Conservation (phyloP, 2,329 filamentous ascomycete genomes). For the Leptographium flavum region DNA sequence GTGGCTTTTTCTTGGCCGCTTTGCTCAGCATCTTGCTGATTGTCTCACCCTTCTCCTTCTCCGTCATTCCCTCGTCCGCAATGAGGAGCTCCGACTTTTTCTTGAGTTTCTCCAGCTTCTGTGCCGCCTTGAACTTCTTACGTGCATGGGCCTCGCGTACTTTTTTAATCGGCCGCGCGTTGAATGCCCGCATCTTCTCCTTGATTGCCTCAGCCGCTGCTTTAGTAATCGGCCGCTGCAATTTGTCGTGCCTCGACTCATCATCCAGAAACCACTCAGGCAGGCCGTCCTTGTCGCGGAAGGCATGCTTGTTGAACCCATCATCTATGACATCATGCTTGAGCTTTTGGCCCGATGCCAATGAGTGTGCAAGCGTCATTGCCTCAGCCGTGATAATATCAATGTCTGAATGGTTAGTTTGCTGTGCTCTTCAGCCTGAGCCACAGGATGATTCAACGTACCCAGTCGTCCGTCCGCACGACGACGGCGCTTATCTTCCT, state of each 20-base stretch:
- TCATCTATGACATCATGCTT: constrained; percentile 75
- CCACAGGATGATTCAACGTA: constrained; percentile 16
- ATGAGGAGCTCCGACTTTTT: constrained; percentile 90
- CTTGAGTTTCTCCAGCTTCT: constrained; percentile 82
- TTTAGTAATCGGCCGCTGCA: constrained; percentile 79
- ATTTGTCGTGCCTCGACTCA: constrained; percentile 68
- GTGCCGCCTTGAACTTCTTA: constrained; percentile 92
- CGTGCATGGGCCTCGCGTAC: constrained; percentile 90
- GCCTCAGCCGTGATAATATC: constrained; percentile 99
- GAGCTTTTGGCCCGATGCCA: constrained; percentile 74
- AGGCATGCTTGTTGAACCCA: constrained; percentile 81
- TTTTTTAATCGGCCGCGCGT: constrained; percentile 97
- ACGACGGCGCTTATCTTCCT: constrained; percentile 44
- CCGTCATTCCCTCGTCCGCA: constrained; percentile 82
- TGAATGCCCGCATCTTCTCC: constrained; percentile 83
- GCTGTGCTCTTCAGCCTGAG: too few species aligned
- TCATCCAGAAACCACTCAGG: constrained; percentile 98
- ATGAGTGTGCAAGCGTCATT: constrained; percentile 89
- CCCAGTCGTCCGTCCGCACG: constrained; percentile 49
- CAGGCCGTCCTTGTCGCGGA: constrained; percentile 80
- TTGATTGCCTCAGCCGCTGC: constrained; percentile 84
- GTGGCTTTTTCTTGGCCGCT: constrained; percentile 75
- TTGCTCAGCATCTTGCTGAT: constrained; percentile 72
- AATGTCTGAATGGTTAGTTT: constrained; percentile 46
- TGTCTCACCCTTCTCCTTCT: constrained; percentile 84